Conservation (phyloP, 371 early-diverging fungal species). For the Mortierella sp. region DNA sequence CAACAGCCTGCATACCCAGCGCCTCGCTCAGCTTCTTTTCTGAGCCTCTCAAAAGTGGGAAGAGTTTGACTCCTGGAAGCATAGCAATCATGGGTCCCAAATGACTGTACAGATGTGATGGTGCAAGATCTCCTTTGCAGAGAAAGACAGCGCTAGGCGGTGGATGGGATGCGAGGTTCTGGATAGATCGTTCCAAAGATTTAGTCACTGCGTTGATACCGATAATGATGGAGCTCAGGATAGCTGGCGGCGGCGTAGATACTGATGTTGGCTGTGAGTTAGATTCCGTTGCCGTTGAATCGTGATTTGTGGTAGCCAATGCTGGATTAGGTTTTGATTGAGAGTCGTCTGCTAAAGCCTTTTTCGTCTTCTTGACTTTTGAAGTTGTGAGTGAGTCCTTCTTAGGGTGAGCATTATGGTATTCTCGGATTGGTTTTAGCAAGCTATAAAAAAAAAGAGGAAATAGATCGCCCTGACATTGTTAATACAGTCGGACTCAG, state of each 20-base stretch:
- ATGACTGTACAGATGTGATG: conserved; percentile 44
- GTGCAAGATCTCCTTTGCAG: conserved; percentile 46
- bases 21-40: conserved; percentile 30
- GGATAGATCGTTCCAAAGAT: conserved; percentile 37
- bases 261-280: background rate
- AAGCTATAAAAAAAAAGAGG: conserved; percentile 8
- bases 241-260: conserved; percentile 16
- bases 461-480: background rate
- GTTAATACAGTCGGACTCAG: too few relatives aligned
- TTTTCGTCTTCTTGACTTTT: conserved; percentile 7
- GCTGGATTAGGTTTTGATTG: conserved; percentile 5
- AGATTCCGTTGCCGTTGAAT: background rate
- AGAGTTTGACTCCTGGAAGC: conserved; percentile 32
- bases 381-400: background rate
- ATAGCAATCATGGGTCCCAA: conserved; percentile 45
- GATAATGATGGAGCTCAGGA: conserved; percentile 12
- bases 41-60: conserved; percentile 29
- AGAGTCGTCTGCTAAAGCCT: background rate
- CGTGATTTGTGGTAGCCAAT: background rate
- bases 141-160: conserved; percentile 36
- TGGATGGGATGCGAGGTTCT: conserved; percentile 13
- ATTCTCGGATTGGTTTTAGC: conserved; percentile 27
- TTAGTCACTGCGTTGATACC: conserved; percentile 52
- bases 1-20: conserved; percentile 39
- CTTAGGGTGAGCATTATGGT: conserved; percentile 10